Evolutionary conservation across 2,329 filamentous ascomycete species (phyloP).

Genomic region (Talaromyces sp.): DNA sequence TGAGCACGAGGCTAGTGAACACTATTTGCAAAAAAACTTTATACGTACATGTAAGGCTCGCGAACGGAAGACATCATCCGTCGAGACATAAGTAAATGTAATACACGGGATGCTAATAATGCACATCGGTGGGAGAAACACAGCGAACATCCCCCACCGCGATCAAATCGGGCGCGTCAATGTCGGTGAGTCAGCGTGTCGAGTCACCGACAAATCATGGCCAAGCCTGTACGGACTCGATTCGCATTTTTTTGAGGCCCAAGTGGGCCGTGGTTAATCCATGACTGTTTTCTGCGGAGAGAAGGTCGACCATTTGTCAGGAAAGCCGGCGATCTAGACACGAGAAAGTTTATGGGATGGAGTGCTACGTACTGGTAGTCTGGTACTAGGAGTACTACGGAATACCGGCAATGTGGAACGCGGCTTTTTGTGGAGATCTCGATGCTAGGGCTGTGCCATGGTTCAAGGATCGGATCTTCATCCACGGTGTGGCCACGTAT

Average conservation of each 20-base stretch:
- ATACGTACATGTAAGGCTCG: background rate
- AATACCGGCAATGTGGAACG: background rate
- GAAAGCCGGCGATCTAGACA: background rate
- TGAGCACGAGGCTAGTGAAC: background rate
- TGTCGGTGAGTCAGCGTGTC: too few species aligned
- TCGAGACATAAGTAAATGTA: too few species aligned
- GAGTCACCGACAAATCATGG: background rate
- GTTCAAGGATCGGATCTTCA: background rate
- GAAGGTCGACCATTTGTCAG: background rate
- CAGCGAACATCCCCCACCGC: background rate
- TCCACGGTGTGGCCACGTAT: background rate
- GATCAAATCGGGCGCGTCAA: background rate
- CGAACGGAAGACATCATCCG: background rate
- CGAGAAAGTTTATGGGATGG: background rate
- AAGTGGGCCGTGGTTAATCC: background rate
- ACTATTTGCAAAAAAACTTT: background rate
- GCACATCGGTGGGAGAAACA: background rate
- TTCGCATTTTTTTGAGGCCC: background rate
- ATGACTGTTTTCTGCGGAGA: background rate
- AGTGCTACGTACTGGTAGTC: background rate
- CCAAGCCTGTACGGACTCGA: background rate
- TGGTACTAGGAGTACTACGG: background rate
- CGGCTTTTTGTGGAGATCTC: background rate
- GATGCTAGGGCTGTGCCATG: background rate
- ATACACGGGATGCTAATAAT: background rate